Evolutionary conservation across 768 basidiomycete species (phyloP), one percentile per base, ranked within the genome.

Genomic region (Filobasidium floriforme): DNA sequence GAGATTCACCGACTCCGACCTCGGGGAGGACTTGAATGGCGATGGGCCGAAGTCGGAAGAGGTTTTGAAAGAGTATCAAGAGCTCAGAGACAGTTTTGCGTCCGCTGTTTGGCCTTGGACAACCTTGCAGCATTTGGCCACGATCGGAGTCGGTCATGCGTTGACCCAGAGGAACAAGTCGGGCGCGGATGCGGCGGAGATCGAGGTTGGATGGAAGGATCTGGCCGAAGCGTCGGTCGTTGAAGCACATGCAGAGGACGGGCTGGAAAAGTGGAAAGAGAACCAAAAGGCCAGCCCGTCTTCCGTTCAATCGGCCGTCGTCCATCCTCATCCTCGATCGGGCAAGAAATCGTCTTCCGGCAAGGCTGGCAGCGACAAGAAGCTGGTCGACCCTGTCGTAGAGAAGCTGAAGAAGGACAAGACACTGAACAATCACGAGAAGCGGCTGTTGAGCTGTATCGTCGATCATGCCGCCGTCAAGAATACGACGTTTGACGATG

Each of bases 391-490:
- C 74, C 86, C 89, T 67, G 83, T 92, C 11, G 83, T 93, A 26
- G 90, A 92, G 73, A 82, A 81, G 44, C 72, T 97, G 62, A 89
- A 84, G 76, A 86, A 85, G 66, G 88, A 91, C 68, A 81, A 83
- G 63, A 85, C 88, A 26, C 82, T 96, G 52, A 89, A 90, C 65
- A 73, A 79, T n/a, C 87, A 96, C 69, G 92, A 96, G 79, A 85
- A 88, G 69, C 81, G 87, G 60, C 77, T 97, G 52, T 75, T 97
- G 59, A 81, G 87, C 3, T 93, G 89, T 70, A 93, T 97, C 66
- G 89, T 97, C 26, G 87, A 97, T 78, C 78, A 89, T 40, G 82
- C 88, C 86, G 76, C 75, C 83, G 73, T 71, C 15, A 61, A 68
- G 6, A 73, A 71, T 14, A 93, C 92, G 9, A 86, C 89, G 0